Evolutionary conservation across 352 stramenopile species (phyloP), one percentile per base, ranked within the genome.

Genomic region (Pythium brassicae): DNA sequence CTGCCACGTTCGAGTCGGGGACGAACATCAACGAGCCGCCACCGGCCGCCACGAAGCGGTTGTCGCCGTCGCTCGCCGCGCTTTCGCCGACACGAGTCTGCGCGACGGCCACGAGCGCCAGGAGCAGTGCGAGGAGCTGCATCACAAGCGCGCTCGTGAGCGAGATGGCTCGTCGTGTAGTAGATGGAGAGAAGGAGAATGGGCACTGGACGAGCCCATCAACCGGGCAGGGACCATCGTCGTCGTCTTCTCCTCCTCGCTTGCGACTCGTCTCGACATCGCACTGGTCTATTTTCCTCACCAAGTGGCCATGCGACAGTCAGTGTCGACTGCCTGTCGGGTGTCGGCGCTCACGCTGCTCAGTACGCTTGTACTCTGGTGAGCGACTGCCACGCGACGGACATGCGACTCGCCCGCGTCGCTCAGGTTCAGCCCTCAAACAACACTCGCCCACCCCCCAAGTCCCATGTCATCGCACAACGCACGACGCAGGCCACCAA

Each of bases 221-320:
- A 23, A 47, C 7, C 42, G 20, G 8, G 42, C 42, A 26, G 19
- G 32, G 5, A 37, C 32, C 32, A 37, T 37, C 32, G 9, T 37
- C 32, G 32, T 7, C 42, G 15, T 48, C 20, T 48, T 14, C 20
- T 9, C 35, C 35, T 19, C 40, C 40, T 12, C 17, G 40, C 40
- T 25, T 49, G 44, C n/a, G 44, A 49, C 44, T 49, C 23, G 44
- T 26, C n/a, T 19, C 10, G 43, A 32, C 43, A 19, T 49, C 43
- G 43, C 10, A 49, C 32, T 7, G 32, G 32, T 37, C 32, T 37
- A 37, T 37, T 37, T 37, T 37, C 32, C 2, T 37, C 32, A 37
- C 9, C 32, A 27, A 14, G n/a, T 14, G 14, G 25, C 8, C 43
- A 48, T 29, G 40, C 40, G 40, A 46, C 20, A 22, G 40, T 37